These are phyloP conservation scores for Mortierella sp. DNA, from an alignment of 371 early-diverging fungal genomes.

Conservation along the genomic window DNA sequence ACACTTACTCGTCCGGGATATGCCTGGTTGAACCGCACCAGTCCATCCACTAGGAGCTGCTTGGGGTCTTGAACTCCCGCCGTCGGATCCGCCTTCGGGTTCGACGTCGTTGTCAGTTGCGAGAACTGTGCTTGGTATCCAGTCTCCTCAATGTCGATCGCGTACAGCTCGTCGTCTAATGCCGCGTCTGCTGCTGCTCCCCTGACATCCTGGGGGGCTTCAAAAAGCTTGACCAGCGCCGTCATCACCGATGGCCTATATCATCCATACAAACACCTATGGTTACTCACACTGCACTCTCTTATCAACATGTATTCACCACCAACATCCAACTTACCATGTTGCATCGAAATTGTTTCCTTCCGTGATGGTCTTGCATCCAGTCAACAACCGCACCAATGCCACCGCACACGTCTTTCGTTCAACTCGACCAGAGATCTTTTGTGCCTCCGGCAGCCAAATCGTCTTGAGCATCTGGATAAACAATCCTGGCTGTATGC, in stretches of 20 bases:
- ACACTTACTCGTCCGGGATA: slow-evolving; percentile 49
- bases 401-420: slow-evolving; percentile 79
- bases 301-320: too few relatives aligned
- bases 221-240: slow-evolving; percentile 61
- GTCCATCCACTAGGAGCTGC: slow-evolving; percentile 33
- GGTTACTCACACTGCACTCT: too few relatives aligned
- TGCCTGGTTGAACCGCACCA: slow-evolving; percentile 48
- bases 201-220: slow-evolving; percentile 63
- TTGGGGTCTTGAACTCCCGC: slow-evolving; percentile 50
- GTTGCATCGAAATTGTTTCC: slow-evolving; percentile 59
- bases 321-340: too few relatives aligned
- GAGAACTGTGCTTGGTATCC: slow-evolving; percentile 86
- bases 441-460: slow-evolving; percentile 75
- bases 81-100: slow-evolving; percentile 59
- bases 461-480: slow-evolving; percentile 74
- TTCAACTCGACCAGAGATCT: slow-evolving; percentile 73
- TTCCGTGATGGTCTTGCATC: slow-evolving; percentile 61
- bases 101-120: slow-evolving; percentile 68
- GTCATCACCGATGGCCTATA: slow-evolving; percentile 60
- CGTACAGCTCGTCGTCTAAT: slow-evolving; percentile 75
- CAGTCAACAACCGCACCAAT: slow-evolving; percentile 69
- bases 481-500: slow-evolving; percentile 83
- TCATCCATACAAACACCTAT: neutral
- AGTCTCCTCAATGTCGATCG: slow-evolving; percentile 76
- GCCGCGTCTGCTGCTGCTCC: slow-evolving; percentile 55